phyloP scores from a whole-genome alignment of 2,329 filamentous ascomycete genomes.

The Colletotrichum tabaci region DNA sequence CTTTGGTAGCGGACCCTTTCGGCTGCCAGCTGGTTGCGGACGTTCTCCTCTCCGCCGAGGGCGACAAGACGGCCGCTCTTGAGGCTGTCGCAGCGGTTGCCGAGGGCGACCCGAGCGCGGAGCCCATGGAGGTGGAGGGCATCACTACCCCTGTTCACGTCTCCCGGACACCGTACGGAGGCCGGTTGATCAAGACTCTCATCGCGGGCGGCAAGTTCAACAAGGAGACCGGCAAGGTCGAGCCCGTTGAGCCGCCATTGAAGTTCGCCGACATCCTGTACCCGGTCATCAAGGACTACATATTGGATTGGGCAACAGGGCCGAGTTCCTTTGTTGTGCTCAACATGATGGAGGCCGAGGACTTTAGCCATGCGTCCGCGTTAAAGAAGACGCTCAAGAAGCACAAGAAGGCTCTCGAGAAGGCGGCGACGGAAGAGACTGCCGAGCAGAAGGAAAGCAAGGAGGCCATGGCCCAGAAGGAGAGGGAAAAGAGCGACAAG shows the following conservation, averaged over 20 bases:
- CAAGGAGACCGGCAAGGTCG: constrained; percentile 77
- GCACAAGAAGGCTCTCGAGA: constrained; percentile 79
- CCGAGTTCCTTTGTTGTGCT: constrained; percentile 90
- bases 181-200: constrained; percentile 90
- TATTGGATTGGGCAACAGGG: constrained; percentile 88
- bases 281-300: constrained; percentile 80
- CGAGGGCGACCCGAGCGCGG: constrained; percentile 66
- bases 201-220: constrained; percentile 93
- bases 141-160: constrained; percentile 61
- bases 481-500: constrained; percentile 55
- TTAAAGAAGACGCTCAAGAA: constrained; percentile 80
- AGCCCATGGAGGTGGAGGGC: constrained; percentile 57
- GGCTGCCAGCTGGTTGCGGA: constrained; percentile 91
- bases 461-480: constrained; percentile 62
- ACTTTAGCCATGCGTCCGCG: constrained; percentile 77
- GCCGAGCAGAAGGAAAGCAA: constrained; percentile 66
- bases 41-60: constrained; percentile 81
- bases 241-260: constrained; percentile 81
- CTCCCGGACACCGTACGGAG: constrained; percentile 74
- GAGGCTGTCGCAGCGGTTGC: constrained; percentile 77
- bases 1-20: constrained; percentile 82
- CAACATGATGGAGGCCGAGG: constrained; percentile 81
- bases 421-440: constrained; percentile 74
- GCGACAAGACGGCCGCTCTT: constrained; percentile 83
- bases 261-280: constrained; percentile 89